Evolutionary conservation across 768 basidiomycete species (phyloP).

Genomic region (Boletus sp.): DNA sequence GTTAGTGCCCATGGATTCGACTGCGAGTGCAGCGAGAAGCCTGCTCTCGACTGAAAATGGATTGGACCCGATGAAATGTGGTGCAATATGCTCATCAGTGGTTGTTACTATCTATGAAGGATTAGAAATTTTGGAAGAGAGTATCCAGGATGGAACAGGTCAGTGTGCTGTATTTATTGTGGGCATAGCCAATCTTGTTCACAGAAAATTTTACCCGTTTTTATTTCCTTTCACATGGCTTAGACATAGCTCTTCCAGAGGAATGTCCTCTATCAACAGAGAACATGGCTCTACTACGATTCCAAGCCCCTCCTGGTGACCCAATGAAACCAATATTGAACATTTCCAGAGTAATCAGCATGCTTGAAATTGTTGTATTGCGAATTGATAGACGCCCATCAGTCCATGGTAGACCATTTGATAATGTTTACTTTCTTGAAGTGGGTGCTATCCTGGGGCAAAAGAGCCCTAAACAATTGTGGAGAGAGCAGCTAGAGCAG

Average conservation of each 20-base stretch:
- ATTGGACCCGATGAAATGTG: conserved; percentile 45
- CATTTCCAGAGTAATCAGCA: conserved; percentile 27
- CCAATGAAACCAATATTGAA: conserved; percentile 1
- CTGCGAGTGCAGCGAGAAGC: conserved; percentile 62
- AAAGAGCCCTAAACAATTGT: conserved; percentile 10
- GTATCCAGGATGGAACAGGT: conserved; percentile 56
- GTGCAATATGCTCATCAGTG: conserved; percentile 72
- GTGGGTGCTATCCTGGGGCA: conserved; percentile 24
- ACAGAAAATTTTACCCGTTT: conserved; percentile 71
- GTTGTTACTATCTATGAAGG: conserved; percentile 58
- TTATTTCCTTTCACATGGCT: conserved; percentile 49
- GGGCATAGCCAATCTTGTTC: neutral
- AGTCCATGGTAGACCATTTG: conserved; percentile 42
- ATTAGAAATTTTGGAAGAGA: conserved; percentile 56
- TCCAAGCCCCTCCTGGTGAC: conserved; percentile 16
- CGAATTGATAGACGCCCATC: conserved; percentile 69
- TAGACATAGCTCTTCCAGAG: conserved; percentile 28
- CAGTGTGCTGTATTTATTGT: neutral
- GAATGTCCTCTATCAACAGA: conserved; percentile 18
- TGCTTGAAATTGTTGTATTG: conserved; percentile 41
- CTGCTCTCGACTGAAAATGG: conserved; percentile 33
- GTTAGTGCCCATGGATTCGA: conserved; percentile 61
- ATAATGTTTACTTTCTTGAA: conserved; percentile 65
- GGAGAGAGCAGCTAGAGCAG: conserved; percentile 35
- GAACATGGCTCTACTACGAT: conserved; percentile 39